These are phyloP conservation scores for Ceratobasidium sp. DNA, from an alignment of 1,284 basidiomycete genomes.

Conservation along the genomic window DNA sequence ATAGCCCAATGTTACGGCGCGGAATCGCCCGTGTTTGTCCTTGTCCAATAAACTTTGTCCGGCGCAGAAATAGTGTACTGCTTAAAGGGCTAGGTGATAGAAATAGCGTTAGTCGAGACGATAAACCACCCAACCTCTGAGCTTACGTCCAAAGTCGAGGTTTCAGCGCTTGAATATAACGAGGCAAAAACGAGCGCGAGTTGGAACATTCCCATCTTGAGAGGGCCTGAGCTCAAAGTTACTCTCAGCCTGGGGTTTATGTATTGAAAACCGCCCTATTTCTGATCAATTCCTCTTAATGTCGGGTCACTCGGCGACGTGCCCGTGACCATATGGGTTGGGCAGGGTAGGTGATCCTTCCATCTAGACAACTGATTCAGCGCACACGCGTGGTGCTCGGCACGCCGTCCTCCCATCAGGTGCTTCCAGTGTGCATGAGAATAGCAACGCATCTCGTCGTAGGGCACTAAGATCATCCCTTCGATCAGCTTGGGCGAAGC, in stretches of 20 bases:
- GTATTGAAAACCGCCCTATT: neutral
- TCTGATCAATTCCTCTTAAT: neutral
- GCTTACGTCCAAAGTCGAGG: neutral
- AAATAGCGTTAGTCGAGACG: neutral
- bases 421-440: neutral
- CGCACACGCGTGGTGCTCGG: neutral
- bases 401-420: neutral
- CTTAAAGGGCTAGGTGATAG: slow-evolving; percentile 19
- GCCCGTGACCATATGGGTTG: neutral
- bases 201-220: neutral
- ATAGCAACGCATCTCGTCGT: neutral
- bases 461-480: too few relatives aligned
- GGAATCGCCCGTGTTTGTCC: slow-evolving; percentile 13
- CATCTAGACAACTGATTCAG: neutral
- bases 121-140: neutral
- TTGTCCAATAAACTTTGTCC: slow-evolving; percentile 41
- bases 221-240: neutral
- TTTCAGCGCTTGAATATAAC: neutral
- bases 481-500: too few relatives aligned
- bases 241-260: neutral
- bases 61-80: slow-evolving; percentile 15
- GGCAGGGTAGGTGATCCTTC: too few relatives aligned
- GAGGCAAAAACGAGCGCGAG: neutral
- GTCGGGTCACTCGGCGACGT: slow-evolving; percentile 11
- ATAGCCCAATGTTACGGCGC: slow-evolving; percentile 22